These are phyloP conservation scores for Fusarium sp. DNA, from an alignment of 2,329 filamentous ascomycete species.

Conservation along the genomic window DNA sequence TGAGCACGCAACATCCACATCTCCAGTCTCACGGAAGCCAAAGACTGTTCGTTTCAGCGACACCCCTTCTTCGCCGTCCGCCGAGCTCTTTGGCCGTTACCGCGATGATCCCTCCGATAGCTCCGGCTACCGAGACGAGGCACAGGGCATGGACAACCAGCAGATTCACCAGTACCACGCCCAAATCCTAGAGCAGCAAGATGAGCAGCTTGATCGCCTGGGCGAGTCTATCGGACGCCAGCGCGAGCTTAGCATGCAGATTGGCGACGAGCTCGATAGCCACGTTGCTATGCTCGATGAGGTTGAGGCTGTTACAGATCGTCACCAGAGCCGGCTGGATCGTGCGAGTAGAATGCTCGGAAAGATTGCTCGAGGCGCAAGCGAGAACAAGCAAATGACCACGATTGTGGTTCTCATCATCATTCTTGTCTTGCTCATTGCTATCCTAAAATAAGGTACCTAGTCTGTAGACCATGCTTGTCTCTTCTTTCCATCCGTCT, in stretches of 20 bases:
- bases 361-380: constrained; percentile 76
- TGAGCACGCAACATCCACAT: constrained; percentile 64
- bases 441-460: constrained; percentile 79
- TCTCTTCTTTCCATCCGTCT: background rate
- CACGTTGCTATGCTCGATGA: constrained; percentile 92
- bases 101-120: constrained; percentile 72
- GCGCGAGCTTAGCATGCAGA: constrained; percentile 92
- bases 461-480: constrained; percentile 49
- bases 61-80: constrained; percentile 55
- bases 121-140: constrained; percentile 69
- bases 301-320: constrained; percentile 82
- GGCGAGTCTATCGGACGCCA: constrained; percentile 90
- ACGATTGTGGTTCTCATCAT: constrained; percentile 85
- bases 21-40: constrained; percentile 49
- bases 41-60: constrained; percentile 92
- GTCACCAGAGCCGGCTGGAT: constrained; percentile 80
- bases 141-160: constrained; percentile 74
- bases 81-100: constrained; percentile 67
- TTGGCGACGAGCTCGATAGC: constrained; percentile 92
- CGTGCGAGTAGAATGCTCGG: constrained; percentile 78
- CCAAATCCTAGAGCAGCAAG: constrained; percentile 85
- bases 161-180: constrained; percentile 89
- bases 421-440: constrained; percentile 82
- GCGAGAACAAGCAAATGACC: constrained; percentile 88
- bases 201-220: constrained; percentile 88